Percentiles rank a stretch among this genome's conserved stretches.
phyloP scores from a whole-genome alignment of 1,284 basidiomycete species.

The Rhodotorula sp. region DNA sequence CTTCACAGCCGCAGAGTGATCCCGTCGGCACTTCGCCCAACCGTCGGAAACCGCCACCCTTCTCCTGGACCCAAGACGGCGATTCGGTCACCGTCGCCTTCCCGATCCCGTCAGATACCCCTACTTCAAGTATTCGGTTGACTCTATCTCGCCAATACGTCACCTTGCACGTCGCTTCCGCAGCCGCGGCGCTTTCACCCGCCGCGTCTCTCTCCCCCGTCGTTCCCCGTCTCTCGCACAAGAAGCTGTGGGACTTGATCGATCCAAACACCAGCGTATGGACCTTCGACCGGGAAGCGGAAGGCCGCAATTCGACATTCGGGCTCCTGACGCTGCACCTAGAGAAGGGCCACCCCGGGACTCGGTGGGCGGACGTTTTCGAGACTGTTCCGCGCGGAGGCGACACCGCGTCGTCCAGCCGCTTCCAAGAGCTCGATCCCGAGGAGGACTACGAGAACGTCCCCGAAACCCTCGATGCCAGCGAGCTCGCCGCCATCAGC shows the following conservation, averaged over 20 bases:
- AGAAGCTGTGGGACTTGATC: constrained; percentile 73
- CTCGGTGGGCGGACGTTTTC: constrained; percentile 83
- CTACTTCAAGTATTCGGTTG: constrained; percentile 65
- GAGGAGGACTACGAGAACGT: constrained; percentile 59
- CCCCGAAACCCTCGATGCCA: constrained; percentile 82
- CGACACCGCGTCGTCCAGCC: constrained; percentile 24
- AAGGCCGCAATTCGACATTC: constrained; percentile 53
- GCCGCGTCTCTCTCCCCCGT: constrained; percentile 2
- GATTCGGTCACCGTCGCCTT: constrained; percentile 80
- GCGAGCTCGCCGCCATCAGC: constrained; percentile 72
- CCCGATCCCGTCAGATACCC: constrained; percentile 68
- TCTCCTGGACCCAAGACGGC: constrained; percentile 85
- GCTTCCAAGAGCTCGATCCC: constrained; percentile 31
- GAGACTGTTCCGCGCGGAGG: constrained; percentile 50
- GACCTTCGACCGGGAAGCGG: constrained; percentile 79
- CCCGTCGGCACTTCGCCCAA: constrained; percentile 28
- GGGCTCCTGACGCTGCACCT: constrained; percentile 77
- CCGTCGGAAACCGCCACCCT: constrained; percentile 58
- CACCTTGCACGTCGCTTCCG: constrained; percentile 56
- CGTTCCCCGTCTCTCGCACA: constrained; percentile 63
- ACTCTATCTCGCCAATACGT: constrained; percentile 65
- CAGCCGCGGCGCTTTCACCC: constrained; percentile 43
- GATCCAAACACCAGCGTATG: constrained; percentile 71
- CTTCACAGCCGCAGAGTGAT: not conserved
- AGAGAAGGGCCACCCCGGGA: constrained; percentile 74